These are phyloP conservation scores for Tillandsia fasciculata DNA, from an alignment of 176 grass and related monocot genomes.

Conservation along the genomic window DNA sequence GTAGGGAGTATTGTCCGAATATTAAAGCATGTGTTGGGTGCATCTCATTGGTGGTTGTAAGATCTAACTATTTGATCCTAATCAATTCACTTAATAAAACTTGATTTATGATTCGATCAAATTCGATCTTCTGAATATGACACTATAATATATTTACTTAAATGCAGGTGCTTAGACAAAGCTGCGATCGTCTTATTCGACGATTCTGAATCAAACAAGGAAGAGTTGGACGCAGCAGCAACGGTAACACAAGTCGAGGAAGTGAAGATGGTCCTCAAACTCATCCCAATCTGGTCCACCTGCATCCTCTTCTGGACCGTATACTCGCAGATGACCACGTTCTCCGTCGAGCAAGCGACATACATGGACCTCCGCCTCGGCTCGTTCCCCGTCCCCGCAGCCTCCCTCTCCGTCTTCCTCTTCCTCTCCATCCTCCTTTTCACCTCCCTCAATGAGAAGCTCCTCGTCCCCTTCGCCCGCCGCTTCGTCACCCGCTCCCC, in stretches of 20 bases:
- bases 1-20: background rate
- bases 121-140: too few relatives aligned
- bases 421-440: conserved; percentile 60
- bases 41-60: too few relatives aligned
- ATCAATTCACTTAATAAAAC: too few relatives aligned
- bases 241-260: conserved; percentile 47
- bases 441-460: conserved; percentile 51
- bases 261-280: conserved; percentile 45
- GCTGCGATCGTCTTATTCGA: conserved; percentile 12
- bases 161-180: conserved; percentile 38
- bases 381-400: conserved; percentile 31
- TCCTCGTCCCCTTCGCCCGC: conserved; percentile 42
- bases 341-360: conserved; percentile 45
- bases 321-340: conserved; percentile 60
- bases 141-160: too few relatives aligned
- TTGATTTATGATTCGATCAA: too few relatives aligned
- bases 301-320: conserved; percentile 60
- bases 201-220: background rate
- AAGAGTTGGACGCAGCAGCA: background rate
- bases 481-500: conserved; percentile 18
- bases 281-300: conserved; percentile 52
- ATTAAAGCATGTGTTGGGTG: too few relatives aligned
- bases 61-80: too few relatives aligned
- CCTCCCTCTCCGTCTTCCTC: conserved; percentile 45
- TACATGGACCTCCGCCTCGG: conserved; percentile 39